These are phyloP conservation scores for Diplodia scrobiculata DNA, from an alignment of 2,329 filamentous ascomycete genomes.

Conservation along the genomic window DNA sequence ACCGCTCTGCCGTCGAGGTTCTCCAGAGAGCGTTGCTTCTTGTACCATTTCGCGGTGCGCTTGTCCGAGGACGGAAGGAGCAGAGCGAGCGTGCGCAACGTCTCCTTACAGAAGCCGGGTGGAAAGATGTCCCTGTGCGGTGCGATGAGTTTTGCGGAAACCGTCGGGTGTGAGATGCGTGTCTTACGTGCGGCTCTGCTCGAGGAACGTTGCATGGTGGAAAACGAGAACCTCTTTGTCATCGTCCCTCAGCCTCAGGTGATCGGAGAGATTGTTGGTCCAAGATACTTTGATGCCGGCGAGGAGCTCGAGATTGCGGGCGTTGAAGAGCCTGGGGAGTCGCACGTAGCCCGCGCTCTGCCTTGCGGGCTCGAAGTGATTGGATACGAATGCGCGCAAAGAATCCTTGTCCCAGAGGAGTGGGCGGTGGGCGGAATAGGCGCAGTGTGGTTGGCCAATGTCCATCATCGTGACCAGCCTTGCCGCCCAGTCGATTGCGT, in stretches of 20 bases:
- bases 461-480: conserved; percentile 8
- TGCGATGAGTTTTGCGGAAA: neutral
- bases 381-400: neutral
- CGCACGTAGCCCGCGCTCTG: neutral
- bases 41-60: conserved; percentile 35
- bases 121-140: conserved; percentile 38
- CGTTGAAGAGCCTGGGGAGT: conserved; percentile 31
- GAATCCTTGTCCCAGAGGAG: neutral
- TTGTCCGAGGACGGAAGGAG: conserved; percentile 42
- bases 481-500: conserved; percentile 9
- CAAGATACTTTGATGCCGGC: conserved; percentile 44
- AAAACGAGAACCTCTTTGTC: conserved; percentile 48
- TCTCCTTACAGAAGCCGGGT: conserved; percentile 42
- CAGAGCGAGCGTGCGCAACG: conserved; percentile 44
- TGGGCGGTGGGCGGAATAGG: neutral
- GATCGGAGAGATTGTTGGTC: conserved; percentile 49
- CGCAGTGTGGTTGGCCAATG: neutral
- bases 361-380: neutral
- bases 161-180: neutral
- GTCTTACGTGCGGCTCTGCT: conserved; percentile 34
- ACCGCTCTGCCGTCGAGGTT: conserved; percentile 38
- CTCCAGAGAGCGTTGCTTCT: conserved; percentile 17
- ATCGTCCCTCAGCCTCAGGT: conserved; percentile 46
- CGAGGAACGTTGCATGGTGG: conserved; percentile 47
- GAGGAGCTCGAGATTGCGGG: conserved; percentile 37